A percentile compares a stretch with the other conserved stretches of the same genome.
Conservation (phyloP, 75 land plant genomes). For the Pseudotsuga menziesii region DNA sequence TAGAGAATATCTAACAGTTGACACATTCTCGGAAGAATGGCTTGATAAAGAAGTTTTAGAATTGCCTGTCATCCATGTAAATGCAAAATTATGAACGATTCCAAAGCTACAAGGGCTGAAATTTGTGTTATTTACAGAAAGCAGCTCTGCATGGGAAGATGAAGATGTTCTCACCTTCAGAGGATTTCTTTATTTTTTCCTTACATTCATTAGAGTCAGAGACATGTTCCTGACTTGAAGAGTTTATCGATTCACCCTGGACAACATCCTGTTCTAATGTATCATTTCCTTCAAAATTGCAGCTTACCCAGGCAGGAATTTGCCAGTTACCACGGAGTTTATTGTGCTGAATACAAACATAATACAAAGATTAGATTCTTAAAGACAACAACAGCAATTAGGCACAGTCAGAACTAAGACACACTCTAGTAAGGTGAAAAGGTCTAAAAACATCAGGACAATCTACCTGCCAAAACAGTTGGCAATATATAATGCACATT, state of each 20-base stretch:
- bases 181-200: slow-evolving; percentile 4
- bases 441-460: slow-evolving; percentile 7
- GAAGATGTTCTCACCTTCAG: slow-evolving; percentile 17
- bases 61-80: background rate
- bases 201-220: slow-evolving; percentile 18
- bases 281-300: slow-evolving; percentile 81
- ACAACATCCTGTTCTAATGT: slow-evolving; percentile 8
- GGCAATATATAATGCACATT: slow-evolving; percentile 5
- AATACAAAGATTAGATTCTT: background rate
- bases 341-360: slow-evolving; percentile 53
- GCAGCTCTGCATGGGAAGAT: background rate
- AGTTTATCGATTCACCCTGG: slow-evolving; percentile 18
- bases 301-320: slow-evolving; percentile 79
- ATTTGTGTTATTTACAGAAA: background rate
- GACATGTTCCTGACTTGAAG: slow-evolving; percentile 46
- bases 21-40: background rate
- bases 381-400: background rate
- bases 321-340: slow-evolving; percentile 45
- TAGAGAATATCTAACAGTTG: slow-evolving; percentile 18
- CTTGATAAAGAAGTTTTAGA: slow-evolving; percentile 16
- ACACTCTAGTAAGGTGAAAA: background rate
- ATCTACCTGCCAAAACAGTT: slow-evolving; percentile 10
- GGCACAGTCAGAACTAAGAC: background rate
- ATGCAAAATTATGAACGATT: background rate
- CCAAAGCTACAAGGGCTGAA: background rate